phyloP scores from a whole-genome alignment of 2,329 filamentous ascomycete genomes.

The Rhexocercosporidium sp. region DNA sequence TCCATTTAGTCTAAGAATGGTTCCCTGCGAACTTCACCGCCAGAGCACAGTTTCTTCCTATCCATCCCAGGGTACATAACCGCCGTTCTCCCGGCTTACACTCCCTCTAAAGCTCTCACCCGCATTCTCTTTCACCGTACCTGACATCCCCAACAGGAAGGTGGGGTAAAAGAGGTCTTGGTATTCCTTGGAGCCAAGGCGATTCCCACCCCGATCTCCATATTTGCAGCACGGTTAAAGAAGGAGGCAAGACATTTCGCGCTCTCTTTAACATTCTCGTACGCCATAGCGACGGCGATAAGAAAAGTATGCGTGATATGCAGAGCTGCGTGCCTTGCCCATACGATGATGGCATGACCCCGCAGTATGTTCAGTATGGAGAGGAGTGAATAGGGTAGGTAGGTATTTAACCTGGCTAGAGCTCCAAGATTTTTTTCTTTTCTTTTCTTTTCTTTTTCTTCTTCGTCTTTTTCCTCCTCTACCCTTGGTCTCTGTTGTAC shows the following conservation, averaged over 20 bases:
- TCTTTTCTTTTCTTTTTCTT: background rate
- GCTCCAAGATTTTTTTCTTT: background rate
- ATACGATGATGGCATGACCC: background rate
- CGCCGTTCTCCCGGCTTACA: no score
- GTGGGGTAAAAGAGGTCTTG: conserved; percentile 2
- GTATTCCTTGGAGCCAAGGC: background rate
- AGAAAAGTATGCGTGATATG: background rate
- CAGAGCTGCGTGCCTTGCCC: background rate
- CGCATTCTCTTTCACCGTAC: background rate
- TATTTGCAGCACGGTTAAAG: conserved; percentile 17
- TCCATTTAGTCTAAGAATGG: no score
- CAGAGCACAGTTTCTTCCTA: no score
- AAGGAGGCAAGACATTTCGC: conserved; percentile 23
- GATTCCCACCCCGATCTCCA: conserved; percentile 9
- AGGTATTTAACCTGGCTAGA: conserved; percentile 3
- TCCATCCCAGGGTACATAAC: no score
- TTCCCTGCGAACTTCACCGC: no score
- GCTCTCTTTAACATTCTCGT: background rate
- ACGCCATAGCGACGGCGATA: background rate
- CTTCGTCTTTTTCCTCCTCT: background rate
- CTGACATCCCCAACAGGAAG: background rate
- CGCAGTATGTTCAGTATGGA: background rate
- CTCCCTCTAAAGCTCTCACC: no score
- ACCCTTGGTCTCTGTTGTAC: background rate
- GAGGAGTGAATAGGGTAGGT: background rate